Percentiles rank a stretch among this genome's conserved stretches.
Conservation (phyloP, 2,329 filamentous ascomycete species). For the Colletotrichum cuscutae region DNA sequence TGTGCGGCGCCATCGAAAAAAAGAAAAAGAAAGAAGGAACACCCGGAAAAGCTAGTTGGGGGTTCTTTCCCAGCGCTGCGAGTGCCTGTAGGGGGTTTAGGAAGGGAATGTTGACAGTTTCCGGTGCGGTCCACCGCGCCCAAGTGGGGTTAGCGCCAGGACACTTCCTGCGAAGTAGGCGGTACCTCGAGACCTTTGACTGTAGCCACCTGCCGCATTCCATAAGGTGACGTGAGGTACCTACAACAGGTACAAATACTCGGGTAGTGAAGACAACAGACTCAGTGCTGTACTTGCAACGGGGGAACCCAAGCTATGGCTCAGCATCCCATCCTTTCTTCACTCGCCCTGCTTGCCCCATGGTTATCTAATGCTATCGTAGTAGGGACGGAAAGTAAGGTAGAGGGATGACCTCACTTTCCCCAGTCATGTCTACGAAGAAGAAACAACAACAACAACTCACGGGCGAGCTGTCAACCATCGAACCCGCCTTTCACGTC, state of each 20-base stretch:
- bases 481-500: no score
- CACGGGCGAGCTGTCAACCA: no score
- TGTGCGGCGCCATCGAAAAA: conserved; percentile 31
- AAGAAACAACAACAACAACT: no score
- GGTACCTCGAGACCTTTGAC: neutral
- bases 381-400: no score
- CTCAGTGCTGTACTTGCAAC: neutral
- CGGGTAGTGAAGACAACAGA: neutral
- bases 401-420: no score
- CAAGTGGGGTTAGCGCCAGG: neutral
- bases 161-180: neutral
- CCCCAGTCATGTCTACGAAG: no score
- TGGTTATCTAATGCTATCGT: neutral
- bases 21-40: conserved; percentile 7
- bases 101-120: conserved; percentile 6
- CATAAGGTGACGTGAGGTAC: neutral
- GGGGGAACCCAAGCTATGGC: neutral
- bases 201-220: neutral
- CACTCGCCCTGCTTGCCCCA: neutral
- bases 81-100: neutral
- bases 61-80: neutral
- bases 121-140: neutral
- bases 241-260: no score
- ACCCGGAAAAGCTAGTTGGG: conserved; percentile 5
- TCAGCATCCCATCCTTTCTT: neutral